Evolutionary conservation across 148 eudicot genomes (phyloP), one percentile per base, ranked within the genome.

Genomic region (Amaranthus hypochondriacus): DNA sequence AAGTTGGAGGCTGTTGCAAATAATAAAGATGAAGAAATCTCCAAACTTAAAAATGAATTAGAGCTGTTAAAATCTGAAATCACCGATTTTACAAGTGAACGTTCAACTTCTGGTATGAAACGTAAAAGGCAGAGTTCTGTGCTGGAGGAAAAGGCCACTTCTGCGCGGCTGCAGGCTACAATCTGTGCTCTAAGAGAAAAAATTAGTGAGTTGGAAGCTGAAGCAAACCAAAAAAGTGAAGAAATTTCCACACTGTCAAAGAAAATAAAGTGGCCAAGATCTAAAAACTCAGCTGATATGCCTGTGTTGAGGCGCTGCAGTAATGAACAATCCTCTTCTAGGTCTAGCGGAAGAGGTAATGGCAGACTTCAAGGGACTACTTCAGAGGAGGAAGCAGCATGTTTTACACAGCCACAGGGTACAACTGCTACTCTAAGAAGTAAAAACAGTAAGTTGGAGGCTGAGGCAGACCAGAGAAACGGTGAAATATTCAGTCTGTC

Each of bases 1-100:
- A 76, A 73, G 69, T 63, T 88, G 76, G 83, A 82, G 83, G 81
- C 76, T 50, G 83, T 77, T 50, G 74, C 79, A 7, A 56, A 18
- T 28, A 68, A 68, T 63, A 87, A 88, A 79, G 82, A 75, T 70
- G 83, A 70, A 60, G 86, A 83, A 43, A 81, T 84, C 58, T 68
- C 86, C 54, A 85, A 70, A 76, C 81, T 83, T 43, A 62, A 68
- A 52, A 79, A 81, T 73, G 90, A 86, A 77, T 28, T 84, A 21
- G 85, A 85, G 61, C 28, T 63, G 52, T 56, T 83, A 61, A 88
- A 69, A 77, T 69, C 74, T 56, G 77, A 60, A 61, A 58, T 71
- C 54, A 80, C 18, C 68, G 70, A 81, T 28, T 28, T 28, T 28
- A 28, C 74, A 0, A 18, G 82, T 51, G 75, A 66, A 61, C 39